Conservation (phyloP, 2,329 filamentous ascomycete genomes). For the Macrophomina phaseolina region DNA sequence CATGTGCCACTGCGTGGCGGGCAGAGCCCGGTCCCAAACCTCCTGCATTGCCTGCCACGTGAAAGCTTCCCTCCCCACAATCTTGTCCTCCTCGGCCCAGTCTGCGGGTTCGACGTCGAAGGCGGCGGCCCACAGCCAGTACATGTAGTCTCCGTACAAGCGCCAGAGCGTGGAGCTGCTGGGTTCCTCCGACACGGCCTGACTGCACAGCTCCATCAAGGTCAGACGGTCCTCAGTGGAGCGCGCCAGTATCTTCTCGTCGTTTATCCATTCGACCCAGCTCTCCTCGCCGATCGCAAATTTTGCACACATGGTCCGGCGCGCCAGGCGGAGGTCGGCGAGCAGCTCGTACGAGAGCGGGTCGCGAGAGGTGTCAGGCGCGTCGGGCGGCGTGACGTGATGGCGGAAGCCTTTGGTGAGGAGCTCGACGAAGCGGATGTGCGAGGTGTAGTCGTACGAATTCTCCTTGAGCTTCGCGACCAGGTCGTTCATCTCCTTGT, state of each 20-base stretch:
- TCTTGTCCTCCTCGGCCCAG: conserved; percentile 70
- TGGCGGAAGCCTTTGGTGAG: conserved; percentile 56
- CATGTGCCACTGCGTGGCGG: conserved; percentile 74
- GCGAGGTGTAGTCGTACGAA: conserved; percentile 56
- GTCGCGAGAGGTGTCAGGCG: conserved; percentile 34
- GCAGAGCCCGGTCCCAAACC: conserved; percentile 74
- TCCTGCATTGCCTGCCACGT: conserved; percentile 69
- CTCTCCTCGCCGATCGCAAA: conserved; percentile 76
- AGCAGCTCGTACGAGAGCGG: conserved; percentile 53
- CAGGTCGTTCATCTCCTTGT: conserved; percentile 51
- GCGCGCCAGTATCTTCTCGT: conserved; percentile 66
- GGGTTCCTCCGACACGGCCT: conserved; percentile 67
- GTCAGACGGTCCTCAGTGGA: conserved; percentile 71
- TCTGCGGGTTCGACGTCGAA: conserved; percentile 57
- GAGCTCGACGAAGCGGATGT: conserved; percentile 54
- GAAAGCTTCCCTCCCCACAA: conserved; percentile 74
- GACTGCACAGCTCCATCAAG: conserved; percentile 75
- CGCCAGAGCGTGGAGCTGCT: conserved; percentile 77
- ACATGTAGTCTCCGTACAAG: conserved; percentile 79
- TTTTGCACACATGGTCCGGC: conserved; percentile 65
- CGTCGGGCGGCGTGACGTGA: conserved; percentile 42
- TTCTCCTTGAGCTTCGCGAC: conserved; percentile 52
- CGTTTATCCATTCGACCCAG: conserved; percentile 79
- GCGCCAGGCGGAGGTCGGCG: conserved; percentile 54
- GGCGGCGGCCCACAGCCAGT: conserved; percentile 70